A percentile compares a stretch with the other conserved stretches of the same genome.
These are phyloP conservation scores for Chytriomyces sp. DNA, from an alignment of 192 early-diverging fungal species.

Conservation along the genomic window DNA sequence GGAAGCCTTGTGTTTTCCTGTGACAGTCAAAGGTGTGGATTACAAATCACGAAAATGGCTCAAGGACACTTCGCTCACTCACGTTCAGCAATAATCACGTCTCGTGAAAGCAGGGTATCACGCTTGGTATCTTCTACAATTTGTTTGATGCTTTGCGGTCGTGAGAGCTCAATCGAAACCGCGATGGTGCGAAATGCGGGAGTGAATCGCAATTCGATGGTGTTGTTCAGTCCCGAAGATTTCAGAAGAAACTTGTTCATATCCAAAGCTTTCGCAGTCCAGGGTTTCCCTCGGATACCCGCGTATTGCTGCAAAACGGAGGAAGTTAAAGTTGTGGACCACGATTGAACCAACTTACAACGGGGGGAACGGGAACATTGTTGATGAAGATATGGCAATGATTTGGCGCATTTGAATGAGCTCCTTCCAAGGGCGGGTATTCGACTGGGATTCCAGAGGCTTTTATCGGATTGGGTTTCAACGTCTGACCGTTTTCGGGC, in stretches of 20 bases:
- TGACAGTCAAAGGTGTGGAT: not conserved
- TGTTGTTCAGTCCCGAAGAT: not conserved
- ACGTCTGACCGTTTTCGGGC: not conserved
- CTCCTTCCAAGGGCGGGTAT: conserved; percentile 18
- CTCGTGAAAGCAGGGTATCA: conserved; percentile 2
- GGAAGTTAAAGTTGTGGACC: not conserved
- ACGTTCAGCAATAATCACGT: conserved; percentile 16
- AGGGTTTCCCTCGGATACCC: conserved; percentile 30
- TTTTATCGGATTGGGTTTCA: conserved; percentile 16
- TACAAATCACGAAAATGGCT: not conserved
- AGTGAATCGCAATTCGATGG: conserved; percentile 21
- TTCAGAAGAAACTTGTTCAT: conserved; percentile 18
- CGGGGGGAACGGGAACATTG: not conserved
- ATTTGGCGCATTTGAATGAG: conserved; percentile 28
- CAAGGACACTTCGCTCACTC: not conserved
- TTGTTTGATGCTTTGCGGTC: not conserved
- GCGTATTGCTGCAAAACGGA: conserved; percentile 18
- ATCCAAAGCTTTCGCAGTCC: conserved; percentile 29
- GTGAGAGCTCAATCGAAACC: conserved; percentile 9
- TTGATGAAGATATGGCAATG: conserved; percentile 24
- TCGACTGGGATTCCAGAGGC: conserved; percentile 22
- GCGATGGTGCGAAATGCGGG: not conserved
- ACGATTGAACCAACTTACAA: not conserved
- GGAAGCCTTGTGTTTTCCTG: not conserved
- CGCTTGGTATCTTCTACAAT: conserved; percentile 8